These are phyloP conservation scores for Beta vulgaris DNA, from an alignment of 148 eudicot species.

Conservation along the genomic window DNA sequence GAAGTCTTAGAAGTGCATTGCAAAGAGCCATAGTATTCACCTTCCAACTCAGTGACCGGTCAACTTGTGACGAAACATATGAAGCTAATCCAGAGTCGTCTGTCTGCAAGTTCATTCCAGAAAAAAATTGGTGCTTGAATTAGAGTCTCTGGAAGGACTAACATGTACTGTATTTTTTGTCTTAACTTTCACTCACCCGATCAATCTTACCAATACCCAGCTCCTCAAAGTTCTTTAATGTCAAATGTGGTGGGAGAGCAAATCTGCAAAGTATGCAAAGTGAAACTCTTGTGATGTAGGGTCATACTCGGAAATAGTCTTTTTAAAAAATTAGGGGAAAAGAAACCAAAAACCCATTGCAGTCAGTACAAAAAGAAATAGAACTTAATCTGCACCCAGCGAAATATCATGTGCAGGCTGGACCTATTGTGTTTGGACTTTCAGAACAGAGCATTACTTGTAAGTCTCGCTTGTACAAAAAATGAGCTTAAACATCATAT, in stretches of 20 bases:
- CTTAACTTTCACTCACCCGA: conserved; percentile 33
- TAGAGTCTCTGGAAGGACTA: background rate
- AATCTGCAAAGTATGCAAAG: conserved; percentile 43
- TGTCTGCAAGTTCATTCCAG: conserved; percentile 45
- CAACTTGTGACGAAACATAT: conserved; percentile 64
- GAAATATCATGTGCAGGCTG: too few species aligned
- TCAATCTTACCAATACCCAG: conserved; percentile 57
- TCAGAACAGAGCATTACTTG: too few species aligned
- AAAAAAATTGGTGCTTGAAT: background rate
- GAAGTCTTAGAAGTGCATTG: background rate
- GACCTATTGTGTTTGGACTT: too few species aligned
- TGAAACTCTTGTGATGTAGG: background rate
- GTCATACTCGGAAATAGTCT: background rate
- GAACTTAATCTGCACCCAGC: too few species aligned
- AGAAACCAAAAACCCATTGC: too few species aligned
- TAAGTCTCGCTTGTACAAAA: background rate
- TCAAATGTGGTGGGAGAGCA: conserved; percentile 55
- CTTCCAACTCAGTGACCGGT: conserved; percentile 80
- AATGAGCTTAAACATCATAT: background rate
- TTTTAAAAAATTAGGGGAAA: background rate
- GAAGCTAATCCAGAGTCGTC: conserved; percentile 77
- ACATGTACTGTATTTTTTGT: background rate
- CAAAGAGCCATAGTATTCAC: conserved; percentile 27
- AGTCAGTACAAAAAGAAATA: too few species aligned
- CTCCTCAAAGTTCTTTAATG: conserved; percentile 69